A percentile compares a stretch with the other conserved stretches of the same genome.
Evolutionary conservation across 495 filamentous ascomycete genomes (phyloP).

Genomic region (Daldinia caldariorum): DNA sequence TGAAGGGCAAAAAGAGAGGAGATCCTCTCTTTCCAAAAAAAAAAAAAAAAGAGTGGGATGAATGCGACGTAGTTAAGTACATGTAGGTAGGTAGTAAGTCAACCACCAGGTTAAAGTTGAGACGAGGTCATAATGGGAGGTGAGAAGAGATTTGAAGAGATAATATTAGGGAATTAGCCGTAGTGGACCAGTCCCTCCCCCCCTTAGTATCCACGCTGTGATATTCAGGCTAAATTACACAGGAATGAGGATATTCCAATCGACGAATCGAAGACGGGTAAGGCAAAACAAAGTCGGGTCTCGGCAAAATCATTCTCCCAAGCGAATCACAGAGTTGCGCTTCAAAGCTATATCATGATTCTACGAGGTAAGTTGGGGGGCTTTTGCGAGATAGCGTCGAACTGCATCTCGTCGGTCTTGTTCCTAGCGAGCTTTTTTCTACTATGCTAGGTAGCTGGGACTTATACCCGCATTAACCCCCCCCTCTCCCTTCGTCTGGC

Average conservation of each 20-base stretch:
- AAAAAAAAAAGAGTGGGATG: conserved; percentile 19
- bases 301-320: conserved; percentile 44
- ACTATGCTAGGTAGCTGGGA: too few species aligned
- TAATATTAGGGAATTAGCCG: conserved; percentile 36
- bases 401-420: conserved; percentile 22
- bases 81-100: conserved; percentile 17
- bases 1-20: neutral
- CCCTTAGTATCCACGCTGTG: conserved; percentile 29
- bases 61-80: conserved; percentile 5
- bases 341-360: neutral
- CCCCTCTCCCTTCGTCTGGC: conserved; percentile 5
- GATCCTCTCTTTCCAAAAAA: neutral
- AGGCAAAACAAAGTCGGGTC: conserved; percentile 28
- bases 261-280: neutral
- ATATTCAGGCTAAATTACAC: conserved; percentile 43
- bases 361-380: conserved; percentile 19
- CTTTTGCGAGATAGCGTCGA: conserved; percentile 16
- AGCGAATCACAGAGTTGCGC: conserved; percentile 29
- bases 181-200: conserved; percentile 21
- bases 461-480: conserved; percentile 10
- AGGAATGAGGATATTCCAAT: conserved; percentile 18
- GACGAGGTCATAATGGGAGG: neutral
- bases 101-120: conserved; percentile 12
- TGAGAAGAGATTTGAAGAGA: conserved; percentile 10
- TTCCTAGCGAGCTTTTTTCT: conserved; percentile 24